Conservation (phyloP, 768 basidiomycete species). For the Termitomyces sp. region DNA sequence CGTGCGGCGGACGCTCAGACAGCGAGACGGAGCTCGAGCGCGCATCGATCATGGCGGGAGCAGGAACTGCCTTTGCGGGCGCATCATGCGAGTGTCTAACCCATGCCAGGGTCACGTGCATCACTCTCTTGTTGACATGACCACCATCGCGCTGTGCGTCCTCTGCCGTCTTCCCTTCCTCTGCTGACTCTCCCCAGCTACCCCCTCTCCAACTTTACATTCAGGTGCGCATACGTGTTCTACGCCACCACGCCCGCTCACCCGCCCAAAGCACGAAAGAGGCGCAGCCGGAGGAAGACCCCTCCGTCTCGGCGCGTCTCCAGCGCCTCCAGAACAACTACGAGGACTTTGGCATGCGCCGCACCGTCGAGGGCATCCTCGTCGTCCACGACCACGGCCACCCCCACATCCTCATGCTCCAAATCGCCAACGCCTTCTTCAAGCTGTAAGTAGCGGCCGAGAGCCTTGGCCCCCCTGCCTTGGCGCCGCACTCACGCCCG, state of each 20-base stretch:
- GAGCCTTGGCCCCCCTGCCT: no score
- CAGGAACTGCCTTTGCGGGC: no score
- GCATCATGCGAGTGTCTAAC: no score
- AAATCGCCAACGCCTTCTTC: slow-evolving; percentile 99
- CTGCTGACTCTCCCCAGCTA: slow-evolving; percentile 44
- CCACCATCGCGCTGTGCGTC: slow-evolving; percentile 47
- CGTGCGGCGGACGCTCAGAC: no score
- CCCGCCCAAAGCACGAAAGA: slow-evolving; percentile 74
- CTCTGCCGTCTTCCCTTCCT: background rate
- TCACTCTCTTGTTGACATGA: slow-evolving; percentile 3
- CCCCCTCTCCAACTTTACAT: slow-evolving; percentile 88
- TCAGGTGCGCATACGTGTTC: slow-evolving; percentile 51
- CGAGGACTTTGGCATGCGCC: slow-evolving; percentile 94
- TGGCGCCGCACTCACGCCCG: no score
- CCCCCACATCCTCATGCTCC: slow-evolving; percentile 96
- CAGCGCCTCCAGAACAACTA: slow-evolving; percentile 95
- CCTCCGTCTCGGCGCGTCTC: slow-evolving; percentile 90
- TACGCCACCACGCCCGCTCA: background rate
- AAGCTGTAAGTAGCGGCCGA: slow-evolving; percentile 90
- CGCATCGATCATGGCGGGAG: no score
- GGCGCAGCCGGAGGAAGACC: slow-evolving; percentile 95
- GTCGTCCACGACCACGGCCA: slow-evolving; percentile 97
- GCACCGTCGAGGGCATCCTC: slow-evolving; percentile 88
- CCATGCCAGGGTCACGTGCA: slow-evolving; percentile 12
- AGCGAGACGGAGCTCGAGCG: no score